Conservation (phyloP, 2,329 filamentous ascomycete genomes). For the Fusarium equiseti region DNA sequence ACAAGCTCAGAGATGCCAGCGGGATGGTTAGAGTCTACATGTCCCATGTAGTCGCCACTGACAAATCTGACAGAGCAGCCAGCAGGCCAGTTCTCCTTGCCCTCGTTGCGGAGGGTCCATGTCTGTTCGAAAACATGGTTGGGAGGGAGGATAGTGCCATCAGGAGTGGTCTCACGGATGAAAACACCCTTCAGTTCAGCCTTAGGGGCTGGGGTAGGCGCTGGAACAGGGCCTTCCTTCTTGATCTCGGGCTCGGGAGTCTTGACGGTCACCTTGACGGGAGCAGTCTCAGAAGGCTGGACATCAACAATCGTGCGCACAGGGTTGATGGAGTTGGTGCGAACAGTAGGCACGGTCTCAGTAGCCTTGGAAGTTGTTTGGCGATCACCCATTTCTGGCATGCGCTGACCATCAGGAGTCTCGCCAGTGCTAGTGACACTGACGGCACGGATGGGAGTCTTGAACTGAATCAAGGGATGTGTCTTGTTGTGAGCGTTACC, state of each 20-base stretch:
- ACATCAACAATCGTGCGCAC: slow-evolving; percentile 81
- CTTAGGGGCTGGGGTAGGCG: slow-evolving; percentile 42
- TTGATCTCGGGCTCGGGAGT: slow-evolving; percentile 24
- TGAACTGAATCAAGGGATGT: slow-evolving; percentile 98
- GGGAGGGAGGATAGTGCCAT: slow-evolving; percentile 79
- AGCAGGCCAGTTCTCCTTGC: slow-evolving; percentile 82
- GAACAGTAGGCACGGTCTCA: slow-evolving; percentile 57
- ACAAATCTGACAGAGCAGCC: slow-evolving; percentile 93
- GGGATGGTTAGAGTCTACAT: slow-evolving; percentile 83
- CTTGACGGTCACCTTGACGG: slow-evolving; percentile 16
- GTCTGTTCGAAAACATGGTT: slow-evolving; percentile 86
- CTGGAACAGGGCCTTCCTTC: slow-evolving; percentile 45
- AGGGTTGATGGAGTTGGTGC: slow-evolving; percentile 61
- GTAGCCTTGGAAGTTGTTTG: slow-evolving; percentile 61
- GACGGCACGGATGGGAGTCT: slow-evolving; percentile 88
- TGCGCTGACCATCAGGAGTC: slow-evolving; percentile 73
- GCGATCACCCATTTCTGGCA: slow-evolving; percentile 79
- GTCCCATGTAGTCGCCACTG: slow-evolving; percentile 96
- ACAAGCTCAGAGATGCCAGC: slow-evolving; percentile 82
- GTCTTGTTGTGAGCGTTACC: slow-evolving; percentile 89
- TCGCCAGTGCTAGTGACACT: slow-evolving; percentile 88
- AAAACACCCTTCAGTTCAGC: slow-evolving; percentile 69
- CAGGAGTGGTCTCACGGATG: slow-evolving; percentile 80
- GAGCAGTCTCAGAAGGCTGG: slow-evolving; percentile 68
- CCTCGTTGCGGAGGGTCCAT: slow-evolving; percentile 91